Percentiles rank a stretch among this genome's conserved stretches.
phyloP scores from a whole-genome alignment of 2,329 filamentous ascomycete genomes.

The Colletotrichum higginsianum region DNA sequence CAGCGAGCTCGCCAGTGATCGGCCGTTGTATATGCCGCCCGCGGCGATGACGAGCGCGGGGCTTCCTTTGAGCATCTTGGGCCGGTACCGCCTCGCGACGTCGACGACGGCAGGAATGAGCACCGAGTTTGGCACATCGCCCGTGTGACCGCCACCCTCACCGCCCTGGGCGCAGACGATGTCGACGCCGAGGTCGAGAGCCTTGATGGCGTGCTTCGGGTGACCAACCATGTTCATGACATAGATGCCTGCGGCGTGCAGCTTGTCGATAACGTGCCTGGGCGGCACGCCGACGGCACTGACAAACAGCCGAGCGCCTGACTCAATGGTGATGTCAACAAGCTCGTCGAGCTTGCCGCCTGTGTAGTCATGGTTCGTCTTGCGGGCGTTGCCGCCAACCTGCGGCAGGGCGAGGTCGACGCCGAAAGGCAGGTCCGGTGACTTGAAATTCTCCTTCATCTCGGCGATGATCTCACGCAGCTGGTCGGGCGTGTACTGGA shows the following conservation, averaged over 20 bases:
- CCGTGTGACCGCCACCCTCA: constrained; percentile 94
- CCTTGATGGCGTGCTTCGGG: constrained; percentile 91
- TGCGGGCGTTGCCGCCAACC: constrained; percentile 84
- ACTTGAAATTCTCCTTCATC: constrained; percentile 80
- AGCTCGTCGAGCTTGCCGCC: constrained; percentile 89
- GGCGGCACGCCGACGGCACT: constrained; percentile 91
- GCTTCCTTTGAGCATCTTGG: constrained; percentile 76
- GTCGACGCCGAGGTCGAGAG: constrained; percentile 88
- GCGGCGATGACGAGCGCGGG: constrained; percentile 88
- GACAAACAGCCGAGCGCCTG: constrained; percentile 89
- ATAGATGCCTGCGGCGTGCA: constrained; percentile 85
- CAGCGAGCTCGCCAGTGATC: constrained; percentile 83
- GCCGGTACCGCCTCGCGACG: constrained; percentile 80
- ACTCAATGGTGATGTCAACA: constrained; percentile 87
- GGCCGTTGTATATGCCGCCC: constrained; percentile 87
- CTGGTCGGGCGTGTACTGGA: constrained; percentile 80
- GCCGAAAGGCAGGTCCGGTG: constrained; percentile 84
- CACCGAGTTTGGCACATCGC: constrained; percentile 87
- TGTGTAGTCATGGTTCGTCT: constrained; percentile 97
- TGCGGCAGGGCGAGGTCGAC: constrained; percentile 94
- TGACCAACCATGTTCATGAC: constrained; percentile 99
- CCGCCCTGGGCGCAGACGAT: constrained; percentile 93
- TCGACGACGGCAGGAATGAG: constrained; percentile 91
- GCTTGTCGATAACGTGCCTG: constrained; percentile 76
- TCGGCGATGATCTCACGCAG: constrained; percentile 87